Base-by-base conservation (phyloP, 495 filamentous ascomycete species). In the Xylona heveae region DNA sequence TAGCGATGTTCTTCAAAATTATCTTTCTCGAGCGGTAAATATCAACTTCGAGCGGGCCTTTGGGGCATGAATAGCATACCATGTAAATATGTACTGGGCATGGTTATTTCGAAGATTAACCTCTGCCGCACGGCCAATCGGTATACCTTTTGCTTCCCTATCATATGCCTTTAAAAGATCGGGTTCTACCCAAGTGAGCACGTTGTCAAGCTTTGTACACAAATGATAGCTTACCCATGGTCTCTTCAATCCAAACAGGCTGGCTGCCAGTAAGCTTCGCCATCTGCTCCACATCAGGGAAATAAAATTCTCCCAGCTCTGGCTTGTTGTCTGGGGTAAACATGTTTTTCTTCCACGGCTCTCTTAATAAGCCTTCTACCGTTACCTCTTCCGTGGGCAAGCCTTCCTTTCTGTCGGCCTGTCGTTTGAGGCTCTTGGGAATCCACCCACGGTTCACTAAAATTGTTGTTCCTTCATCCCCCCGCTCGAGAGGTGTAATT, bases 71-170 rank as follows among this genome's bases (percentile, higher is more conserved):
- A n/a, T n/a, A n/a, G n/a, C 70, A 46, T 68, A 93, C 88, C 88
- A 97, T 32, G 88, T 97, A 49, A 93, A 84, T 35, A 97, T 94
- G 47, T 97, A 97, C 56, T 97, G 85, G 41, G 78, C 71, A 54
- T 97, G 88, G 51, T 85, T 94, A 48, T 97, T 97, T 47, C 78
- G 67, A 50, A 97, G 54, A 52, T 88, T 91, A 37, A 97, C 88
- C 55, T 88, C 81, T 4, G 88, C 67, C 4, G 80, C 55, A 46
- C 83, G 65, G n/a, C 80, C 90, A 49, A 95, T 85, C 1, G 88
- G 88, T 24, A 88, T 73, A n/a, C 90, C 88, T 37, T 72, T 74
- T 6, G 64, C 64, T 42, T 73, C 60, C 43, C 78, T 59, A 30
- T 81, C 68, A 48, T 76, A 72, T 12, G 67, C 47, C 42, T 66